Base-by-base conservation (phyloP, 2,329 filamentous ascomycete genomes). In the Neonectria punicea region DNA sequence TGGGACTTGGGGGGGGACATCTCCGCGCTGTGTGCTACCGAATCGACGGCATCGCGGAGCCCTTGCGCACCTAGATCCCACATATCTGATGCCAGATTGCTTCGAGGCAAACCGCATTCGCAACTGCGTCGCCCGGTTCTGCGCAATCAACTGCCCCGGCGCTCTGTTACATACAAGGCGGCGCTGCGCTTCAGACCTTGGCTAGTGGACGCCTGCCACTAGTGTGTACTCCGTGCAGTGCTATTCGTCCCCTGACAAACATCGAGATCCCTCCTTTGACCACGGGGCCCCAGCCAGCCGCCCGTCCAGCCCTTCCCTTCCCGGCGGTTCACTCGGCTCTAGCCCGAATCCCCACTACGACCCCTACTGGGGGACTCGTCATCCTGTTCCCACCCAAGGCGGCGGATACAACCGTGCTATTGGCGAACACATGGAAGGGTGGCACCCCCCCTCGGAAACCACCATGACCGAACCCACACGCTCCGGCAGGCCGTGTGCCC, bases 271-370 rank as follows among this genome's bases (percentile, higher is more conserved):
- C 67, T 64, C 59, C 53, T 61, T 51, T 34, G 61, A 65, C 60
- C 50, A 64, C 61, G 60, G 62, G 68, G 54, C 63, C 72, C 72
- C 63, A 63, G 70, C 61, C 61, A 71, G 66, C 68, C 67, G 64
- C 60, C 70, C 66, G 58, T 58, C 53, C 65, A 70, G 63, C 67
- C 68, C 71, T 68, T 72, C 73, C 66, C 73, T 74, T 74, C 73
- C 70, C 72, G 76, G 78, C 77, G 75, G 74, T 76, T 79, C 73
- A 74, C 72, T 79, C 79, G 79, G 79, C 77, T 80, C 73, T 70
- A 78, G 74, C 73, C 77, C 75, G 74, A 79, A 74, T 71, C 71
- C 69, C 75, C 77, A 78, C 73, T 72, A 55, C 67, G 66, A 73
- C 76, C 69, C 73, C 72, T 73, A 74, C 72, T 71, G 69, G 69